These are phyloP conservation scores for Cladophialophora chaetospira DNA, from an alignment of 2,329 filamentous ascomycete species.

Conservation along the genomic window DNA sequence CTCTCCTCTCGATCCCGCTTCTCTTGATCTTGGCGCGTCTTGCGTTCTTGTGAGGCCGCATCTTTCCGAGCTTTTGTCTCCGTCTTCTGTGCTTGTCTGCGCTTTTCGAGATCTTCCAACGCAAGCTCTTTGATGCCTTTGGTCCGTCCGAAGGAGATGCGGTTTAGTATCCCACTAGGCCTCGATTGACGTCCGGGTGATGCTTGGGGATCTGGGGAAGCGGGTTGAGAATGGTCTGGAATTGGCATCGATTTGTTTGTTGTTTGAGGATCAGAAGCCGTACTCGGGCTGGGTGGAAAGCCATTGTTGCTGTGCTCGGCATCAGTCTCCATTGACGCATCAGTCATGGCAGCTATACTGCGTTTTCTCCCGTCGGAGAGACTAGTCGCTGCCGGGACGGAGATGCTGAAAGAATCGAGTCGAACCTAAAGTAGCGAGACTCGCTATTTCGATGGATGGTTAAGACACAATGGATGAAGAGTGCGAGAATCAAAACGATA, in stretches of 20 bases:
- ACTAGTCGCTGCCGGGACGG: not conserved
- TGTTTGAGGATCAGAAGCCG: too few species aligned
- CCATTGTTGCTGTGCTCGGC: too few species aligned
- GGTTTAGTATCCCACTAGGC: not conserved
- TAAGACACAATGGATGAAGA: slow-evolving; percentile 27
- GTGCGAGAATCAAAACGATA: slow-evolving; percentile 26
- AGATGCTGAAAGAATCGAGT: slow-evolving; percentile 15
- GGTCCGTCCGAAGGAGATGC: not conserved
- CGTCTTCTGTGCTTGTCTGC: not conserved
- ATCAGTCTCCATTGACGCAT: too few species aligned
- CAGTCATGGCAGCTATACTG: slow-evolving; percentile 12
- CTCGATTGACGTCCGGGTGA: not conserved
- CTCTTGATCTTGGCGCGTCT: slow-evolving; percentile 2
- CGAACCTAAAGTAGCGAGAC: slow-evolving; percentile 14
- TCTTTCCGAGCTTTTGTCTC: slow-evolving; percentile 6
- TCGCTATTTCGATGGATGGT: slow-evolving; percentile 18
- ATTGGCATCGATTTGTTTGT: not conserved
- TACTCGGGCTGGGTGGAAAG: too few species aligned
- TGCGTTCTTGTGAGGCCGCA: slow-evolving; percentile 3
- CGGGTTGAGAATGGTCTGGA: not conserved
- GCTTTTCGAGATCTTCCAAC: not conserved
- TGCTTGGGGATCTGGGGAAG: not conserved
- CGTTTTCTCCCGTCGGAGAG: not conserved
- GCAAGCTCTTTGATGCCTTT: slow-evolving; percentile 4
- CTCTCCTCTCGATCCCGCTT: slow-evolving; percentile 2